A percentile compares a stretch with the other conserved stretches of the same genome.
These are phyloP conservation scores for Cynanchum wilfordii DNA, from an alignment of 257 asterid genomes.

Conservation along the genomic window DNA sequence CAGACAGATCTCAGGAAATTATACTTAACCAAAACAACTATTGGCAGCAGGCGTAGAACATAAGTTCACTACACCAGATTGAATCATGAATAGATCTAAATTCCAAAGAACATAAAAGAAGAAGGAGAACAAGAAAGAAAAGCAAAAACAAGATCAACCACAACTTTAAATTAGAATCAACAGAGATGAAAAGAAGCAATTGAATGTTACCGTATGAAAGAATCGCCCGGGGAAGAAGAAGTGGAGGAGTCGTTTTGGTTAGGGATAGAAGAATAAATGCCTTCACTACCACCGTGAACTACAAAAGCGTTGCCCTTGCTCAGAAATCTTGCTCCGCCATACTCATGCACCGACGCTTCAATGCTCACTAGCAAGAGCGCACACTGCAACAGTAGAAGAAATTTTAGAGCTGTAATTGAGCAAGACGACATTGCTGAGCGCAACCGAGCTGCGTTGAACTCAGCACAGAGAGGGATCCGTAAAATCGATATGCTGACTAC, in stretches of 20 bases:
- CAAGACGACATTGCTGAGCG: conserved; percentile 16
- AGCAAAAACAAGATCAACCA: background rate
- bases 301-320: conserved; percentile 85
- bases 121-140: background rate
- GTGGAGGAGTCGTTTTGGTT: conserved; percentile 44
- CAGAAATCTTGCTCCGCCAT: conserved; percentile 49
- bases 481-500: conserved; percentile 12
- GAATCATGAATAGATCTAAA: background rate
- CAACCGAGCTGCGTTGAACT: conserved; percentile 15
- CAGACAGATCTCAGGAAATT: conserved; percentile 13
- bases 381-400: conserved; percentile 6
- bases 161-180: background rate
- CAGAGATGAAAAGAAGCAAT: background rate
- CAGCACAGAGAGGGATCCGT: conserved; percentile 11
- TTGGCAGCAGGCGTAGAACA: background rate
- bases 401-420: conserved; percentile 11
- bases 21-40: background rate
- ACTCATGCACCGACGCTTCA: conserved; percentile 79
- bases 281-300: conserved; percentile 94
- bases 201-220: conserved; percentile 63
- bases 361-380: conserved; percentile 22
- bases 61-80: background rate
- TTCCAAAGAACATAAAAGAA: background rate
- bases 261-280: conserved; percentile 72
- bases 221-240: conserved; percentile 45